These are phyloP conservation scores for Thalassiosira livingstoniorum DNA, from an alignment of 352 stramenopile genomes.

Conservation along the genomic window DNA sequence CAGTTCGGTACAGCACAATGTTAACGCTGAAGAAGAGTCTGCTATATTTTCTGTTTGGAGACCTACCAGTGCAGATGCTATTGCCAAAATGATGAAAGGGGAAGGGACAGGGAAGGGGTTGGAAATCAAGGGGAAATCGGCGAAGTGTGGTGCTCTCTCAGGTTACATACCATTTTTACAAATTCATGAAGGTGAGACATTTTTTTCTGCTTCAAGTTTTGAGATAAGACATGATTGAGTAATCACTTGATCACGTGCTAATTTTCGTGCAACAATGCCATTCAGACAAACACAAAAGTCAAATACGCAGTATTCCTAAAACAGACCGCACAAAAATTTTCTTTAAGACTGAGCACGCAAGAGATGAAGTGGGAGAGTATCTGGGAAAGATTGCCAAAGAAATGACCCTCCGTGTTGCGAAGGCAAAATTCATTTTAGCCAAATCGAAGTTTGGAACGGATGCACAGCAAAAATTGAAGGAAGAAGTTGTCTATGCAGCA, in stretches of 20 bases:
- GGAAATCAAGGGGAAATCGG: constrained; percentile 59
- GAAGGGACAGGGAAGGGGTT: constrained; percentile 54
- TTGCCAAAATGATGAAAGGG: constrained; percentile 56
- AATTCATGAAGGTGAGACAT: constrained; percentile 39
- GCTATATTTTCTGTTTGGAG: constrained; percentile 46
- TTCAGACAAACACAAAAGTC: constrained; percentile 19
- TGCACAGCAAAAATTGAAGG: constrained; percentile 7
- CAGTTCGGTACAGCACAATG: neutral
- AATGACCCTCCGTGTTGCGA: constrained; percentile 47
- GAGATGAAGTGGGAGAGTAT: constrained; percentile 51
- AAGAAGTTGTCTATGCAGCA: constrained; percentile 37
- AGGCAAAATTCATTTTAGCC: constrained; percentile 39
- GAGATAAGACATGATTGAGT: constrained; percentile 7
- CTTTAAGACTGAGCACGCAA: constrained; percentile 41
- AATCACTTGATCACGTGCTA: constrained; percentile 3
- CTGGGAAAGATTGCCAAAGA: constrained; percentile 51
- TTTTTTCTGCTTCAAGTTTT: neutral
- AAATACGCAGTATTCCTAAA: constrained; percentile 22
- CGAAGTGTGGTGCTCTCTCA: constrained; percentile 26
- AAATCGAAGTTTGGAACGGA: constrained; percentile 11
- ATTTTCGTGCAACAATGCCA: neutral
- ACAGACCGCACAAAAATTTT: constrained; percentile 54
- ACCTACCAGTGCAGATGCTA: constrained; percentile 43
- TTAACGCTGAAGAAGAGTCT: no score
- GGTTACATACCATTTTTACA: constrained; percentile 57